A percentile compares a stretch with the other conserved stretches of the same genome.
Conservation (phyloP, 225 moss, liverwort and hornwort species). For the Rhytidiadelphus loreus region DNA sequence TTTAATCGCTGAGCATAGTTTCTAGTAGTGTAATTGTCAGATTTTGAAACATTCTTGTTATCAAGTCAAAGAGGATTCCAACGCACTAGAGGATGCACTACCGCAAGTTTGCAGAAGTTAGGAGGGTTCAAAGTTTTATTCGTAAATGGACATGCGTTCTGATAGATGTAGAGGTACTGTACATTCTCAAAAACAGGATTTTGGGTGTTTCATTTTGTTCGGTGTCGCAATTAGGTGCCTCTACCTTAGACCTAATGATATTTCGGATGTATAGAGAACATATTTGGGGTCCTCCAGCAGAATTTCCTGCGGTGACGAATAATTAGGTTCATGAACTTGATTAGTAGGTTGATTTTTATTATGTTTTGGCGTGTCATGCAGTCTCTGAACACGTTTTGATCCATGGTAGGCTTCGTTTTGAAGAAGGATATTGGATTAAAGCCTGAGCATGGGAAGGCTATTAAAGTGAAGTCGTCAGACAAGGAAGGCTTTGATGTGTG, state of each 20-base stretch:
- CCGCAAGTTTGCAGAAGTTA: not conserved
- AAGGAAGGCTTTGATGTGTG: constrained; percentile 33
- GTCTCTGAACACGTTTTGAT: not conserved
- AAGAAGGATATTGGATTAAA: constrained; percentile 14
- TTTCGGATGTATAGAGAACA: not conserved
- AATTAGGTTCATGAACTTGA: not conserved
- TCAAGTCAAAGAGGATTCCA: not conserved
- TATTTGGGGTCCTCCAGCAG: not conserved
- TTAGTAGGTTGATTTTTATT: not conserved
- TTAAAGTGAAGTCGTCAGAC: not conserved
- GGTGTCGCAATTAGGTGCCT: not conserved
- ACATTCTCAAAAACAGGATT: too few relatives aligned
- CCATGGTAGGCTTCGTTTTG: constrained; percentile 27
- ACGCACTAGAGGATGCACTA: not conserved
- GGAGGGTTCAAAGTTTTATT: not conserved
- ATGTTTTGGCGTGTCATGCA: not conserved
- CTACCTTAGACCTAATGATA: not conserved
- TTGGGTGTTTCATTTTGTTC: not conserved
- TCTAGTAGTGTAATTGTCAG: not conserved
- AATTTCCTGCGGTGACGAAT: not conserved
- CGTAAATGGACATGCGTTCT: not conserved
- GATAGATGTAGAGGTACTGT: not conserved
- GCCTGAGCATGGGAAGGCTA: not conserved
- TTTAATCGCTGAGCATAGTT: too few relatives aligned
- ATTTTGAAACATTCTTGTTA: too few relatives aligned